phyloP scores from a whole-genome alignment of 768 basidiomycete genomes.

The Fomitopsis serialis region DNA sequence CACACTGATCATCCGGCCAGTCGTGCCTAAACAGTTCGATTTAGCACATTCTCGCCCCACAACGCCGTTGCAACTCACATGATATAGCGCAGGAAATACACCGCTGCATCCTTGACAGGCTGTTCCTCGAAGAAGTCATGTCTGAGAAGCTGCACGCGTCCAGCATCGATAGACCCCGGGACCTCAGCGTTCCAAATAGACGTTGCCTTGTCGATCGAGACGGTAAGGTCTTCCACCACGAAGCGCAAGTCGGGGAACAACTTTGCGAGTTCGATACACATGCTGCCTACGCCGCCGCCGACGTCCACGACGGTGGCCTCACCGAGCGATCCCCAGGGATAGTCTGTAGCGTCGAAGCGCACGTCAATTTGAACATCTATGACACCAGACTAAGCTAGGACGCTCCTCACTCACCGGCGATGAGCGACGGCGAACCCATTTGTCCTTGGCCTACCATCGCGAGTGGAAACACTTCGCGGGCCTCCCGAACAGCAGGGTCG shows the following conservation, averaged over 20 bases:
- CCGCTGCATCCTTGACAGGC: constrained; percentile 10
- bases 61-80: constrained; percentile 1
- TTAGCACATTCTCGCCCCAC: too few relatives aligned
- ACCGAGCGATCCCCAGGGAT: constrained; percentile 7
- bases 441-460: background rate
- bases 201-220: constrained; percentile 7
- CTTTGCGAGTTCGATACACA: constrained; percentile 12
- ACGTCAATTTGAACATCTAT: background rate
- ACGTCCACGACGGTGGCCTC: constrained; percentile 9
- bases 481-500: background rate
- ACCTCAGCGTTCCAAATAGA: constrained; percentile 1
- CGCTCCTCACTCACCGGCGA: background rate
- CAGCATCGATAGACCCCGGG: background rate
- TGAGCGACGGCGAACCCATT: background rate
- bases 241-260: constrained; percentile 11
- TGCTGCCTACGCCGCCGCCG: constrained; percentile 8
- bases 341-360: too few relatives aligned
- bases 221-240: constrained; percentile 15
- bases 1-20: background rate
- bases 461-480: background rate
- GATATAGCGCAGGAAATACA: constrained; percentile 8
- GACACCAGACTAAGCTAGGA: background rate
- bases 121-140: constrained; percentile 15
- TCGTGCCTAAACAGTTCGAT: background rate
- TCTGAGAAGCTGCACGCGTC: constrained; percentile 1